These are phyloP conservation scores for Mycena crocata DNA, from an alignment of 768 basidiomycete genomes.

Conservation along the genomic window DNA sequence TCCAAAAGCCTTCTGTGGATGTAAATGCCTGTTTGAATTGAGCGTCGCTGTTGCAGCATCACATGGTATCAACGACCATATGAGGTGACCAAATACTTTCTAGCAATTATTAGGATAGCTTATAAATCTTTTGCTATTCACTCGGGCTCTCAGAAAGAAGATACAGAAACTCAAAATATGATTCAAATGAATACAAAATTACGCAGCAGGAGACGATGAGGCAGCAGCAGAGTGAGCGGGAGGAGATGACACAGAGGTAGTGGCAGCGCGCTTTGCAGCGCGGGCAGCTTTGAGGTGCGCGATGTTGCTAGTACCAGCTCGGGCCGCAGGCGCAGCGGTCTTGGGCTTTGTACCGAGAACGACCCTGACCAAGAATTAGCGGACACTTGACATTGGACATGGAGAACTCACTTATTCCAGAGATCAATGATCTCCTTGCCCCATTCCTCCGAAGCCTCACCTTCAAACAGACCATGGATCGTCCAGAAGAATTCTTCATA, in stretches of 20 bases:
- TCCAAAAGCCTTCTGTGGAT: too few relatives aligned
- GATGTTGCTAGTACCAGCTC: not conserved
- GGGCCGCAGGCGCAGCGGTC: not conserved
- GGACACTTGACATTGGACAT: not conserved
- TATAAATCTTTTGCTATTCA: too few relatives aligned
- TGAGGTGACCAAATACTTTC: too few relatives aligned
- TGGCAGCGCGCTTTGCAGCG: not conserved
- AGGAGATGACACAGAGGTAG: not conserved
- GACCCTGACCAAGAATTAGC: not conserved
- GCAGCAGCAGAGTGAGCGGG: not conserved
- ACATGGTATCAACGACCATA: too few relatives aligned
- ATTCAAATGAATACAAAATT: too few relatives aligned
- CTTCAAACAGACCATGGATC: not conserved
- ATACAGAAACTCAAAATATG: too few relatives aligned
- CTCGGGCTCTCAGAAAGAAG: not conserved
- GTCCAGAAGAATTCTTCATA: slow-evolving; percentile 1
- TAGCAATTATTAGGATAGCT: too few relatives aligned
- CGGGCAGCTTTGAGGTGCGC: not conserved
- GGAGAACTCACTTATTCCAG: not conserved
- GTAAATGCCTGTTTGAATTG: too few relatives aligned
- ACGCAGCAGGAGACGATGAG: too few relatives aligned
- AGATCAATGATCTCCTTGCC: not conserved
- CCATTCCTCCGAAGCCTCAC: not conserved
- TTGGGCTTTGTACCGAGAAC: not conserved
- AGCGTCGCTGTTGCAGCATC: too few relatives aligned